A percentile compares a stretch with the other conserved stretches of the same genome.
These are phyloP conservation scores for Exophiala oligosperma DNA, from an alignment of 2,329 filamentous ascomycete genomes.

Conservation along the genomic window DNA sequence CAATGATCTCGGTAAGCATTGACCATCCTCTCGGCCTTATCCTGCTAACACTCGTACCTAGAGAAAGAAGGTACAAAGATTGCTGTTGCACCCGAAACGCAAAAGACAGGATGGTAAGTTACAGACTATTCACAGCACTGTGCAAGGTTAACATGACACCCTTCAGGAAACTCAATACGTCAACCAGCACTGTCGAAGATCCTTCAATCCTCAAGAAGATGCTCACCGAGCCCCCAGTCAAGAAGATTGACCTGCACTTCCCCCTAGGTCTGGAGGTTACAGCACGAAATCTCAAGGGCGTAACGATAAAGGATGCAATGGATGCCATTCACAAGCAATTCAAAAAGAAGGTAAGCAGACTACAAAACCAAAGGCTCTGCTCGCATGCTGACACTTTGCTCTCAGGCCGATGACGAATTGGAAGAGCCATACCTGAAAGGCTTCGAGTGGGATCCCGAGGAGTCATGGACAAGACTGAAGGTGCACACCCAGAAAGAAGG, in stretches of 20 bases:
- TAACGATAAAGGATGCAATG: conserved; percentile 95
- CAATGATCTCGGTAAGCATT: conserved; percentile 73
- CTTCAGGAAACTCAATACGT: conserved; percentile 89
- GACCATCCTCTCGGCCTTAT: conserved; percentile 17
- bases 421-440: conserved; percentile 84
- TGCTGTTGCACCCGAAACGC: conserved; percentile 75
- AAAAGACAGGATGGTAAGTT: conserved; percentile 82
- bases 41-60: conserved; percentile 38
- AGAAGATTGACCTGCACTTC: conserved; percentile 93
- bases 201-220: conserved; percentile 78
- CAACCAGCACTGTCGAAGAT: conserved; percentile 75
- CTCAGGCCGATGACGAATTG: conserved; percentile 84
- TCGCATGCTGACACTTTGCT: conserved; percentile 13
- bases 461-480: conserved; percentile 82
- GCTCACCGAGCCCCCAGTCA: conserved; percentile 79
- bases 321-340: conserved; percentile 95
- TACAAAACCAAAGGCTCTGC: background rate
- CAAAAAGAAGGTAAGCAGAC: conserved; percentile 80
- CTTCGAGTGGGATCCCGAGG: conserved; percentile 95
- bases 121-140: background rate
- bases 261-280: conserved; percentile 83
- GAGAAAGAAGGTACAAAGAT: conserved; percentile 73
- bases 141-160: background rate
- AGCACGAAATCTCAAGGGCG: conserved; percentile 87
- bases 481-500: conserved; percentile 80